A percentile compares a stretch with the other conserved stretches of the same genome.
These are phyloP conservation scores for Elongisporangium anandrum DNA, from an alignment of 352 stramenopile species.

Conservation along the genomic window DNA sequence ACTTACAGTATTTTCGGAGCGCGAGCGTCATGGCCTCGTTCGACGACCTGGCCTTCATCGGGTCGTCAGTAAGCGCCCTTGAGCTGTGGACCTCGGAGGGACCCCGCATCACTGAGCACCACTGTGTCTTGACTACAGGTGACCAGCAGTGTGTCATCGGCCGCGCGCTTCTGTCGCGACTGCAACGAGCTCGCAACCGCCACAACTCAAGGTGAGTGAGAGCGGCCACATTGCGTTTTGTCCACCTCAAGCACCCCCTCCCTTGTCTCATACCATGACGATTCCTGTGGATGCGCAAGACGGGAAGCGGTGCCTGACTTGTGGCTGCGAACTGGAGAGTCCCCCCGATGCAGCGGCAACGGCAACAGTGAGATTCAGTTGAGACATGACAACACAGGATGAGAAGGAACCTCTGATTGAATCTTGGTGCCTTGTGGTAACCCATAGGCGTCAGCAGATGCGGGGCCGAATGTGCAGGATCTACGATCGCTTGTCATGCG, in stretches of 20 bases:
- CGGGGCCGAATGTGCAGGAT: slow-evolving; percentile 20
- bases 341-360: slow-evolving; percentile 1
- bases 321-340: slow-evolving; percentile 49
- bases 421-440: not conserved
- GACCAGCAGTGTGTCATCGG: not conserved
- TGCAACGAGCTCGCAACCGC: slow-evolving; percentile 51
- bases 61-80: slow-evolving; percentile 4
- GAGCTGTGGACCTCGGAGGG: not conserved
- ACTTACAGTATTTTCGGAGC: not conserved
- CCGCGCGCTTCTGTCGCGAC: slow-evolving; percentile 51
- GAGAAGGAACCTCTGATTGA: not conserved
- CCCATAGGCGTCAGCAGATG: not conserved
- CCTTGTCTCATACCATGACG: not conserved
- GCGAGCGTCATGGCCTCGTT: slow-evolving; percentile 51
- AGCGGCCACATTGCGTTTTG: not conserved
- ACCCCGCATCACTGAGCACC: not conserved
- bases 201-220: slow-evolving; percentile 40
- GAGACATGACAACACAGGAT: not conserved
- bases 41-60: slow-evolving; percentile 68
- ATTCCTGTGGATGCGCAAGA: slow-evolving; percentile 19
- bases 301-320: slow-evolving; percentile 59
- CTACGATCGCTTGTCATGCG: slow-evolving; percentile 42
- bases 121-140: not conserved
- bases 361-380: not conserved
- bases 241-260: no score